Percentiles rank a stretch among this genome's conserved stretches.
These are phyloP conservation scores for Choiromyces venosus DNA, from an alignment of 495 filamentous ascomycete genomes.

Conservation along the genomic window DNA sequence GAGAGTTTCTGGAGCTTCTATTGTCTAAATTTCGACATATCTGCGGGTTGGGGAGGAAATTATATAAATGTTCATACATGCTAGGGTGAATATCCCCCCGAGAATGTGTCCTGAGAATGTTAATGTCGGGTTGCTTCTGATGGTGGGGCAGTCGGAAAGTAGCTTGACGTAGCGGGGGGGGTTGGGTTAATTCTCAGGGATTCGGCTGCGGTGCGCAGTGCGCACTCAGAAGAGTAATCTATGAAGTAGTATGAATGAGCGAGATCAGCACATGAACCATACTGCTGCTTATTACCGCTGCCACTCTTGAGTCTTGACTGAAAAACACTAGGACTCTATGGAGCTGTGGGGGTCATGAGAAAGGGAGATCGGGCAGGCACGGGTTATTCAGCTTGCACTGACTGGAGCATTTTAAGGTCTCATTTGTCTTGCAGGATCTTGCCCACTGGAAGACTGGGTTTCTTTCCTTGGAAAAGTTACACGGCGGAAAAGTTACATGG, in stretches of 20 bases:
- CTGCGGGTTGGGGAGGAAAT: not conserved
- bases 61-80: not conserved
- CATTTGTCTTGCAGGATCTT: not conserved
- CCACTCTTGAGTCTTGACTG: not conserved
- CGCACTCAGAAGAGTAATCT: not conserved
- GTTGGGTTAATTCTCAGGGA: not conserved
- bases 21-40: not conserved
- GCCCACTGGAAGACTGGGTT: not conserved
- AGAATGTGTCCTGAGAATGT: not conserved
- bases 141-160: not conserved
- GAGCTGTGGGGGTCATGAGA: not conserved
- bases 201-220: not conserved
- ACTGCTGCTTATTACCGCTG: not conserved
- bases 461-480: not conserved
- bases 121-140: not conserved
- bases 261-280: not conserved
- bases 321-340: not conserved
- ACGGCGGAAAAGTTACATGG: conserved; percentile 2
- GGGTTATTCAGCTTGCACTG: not conserved
- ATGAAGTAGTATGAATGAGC: not conserved
- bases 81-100: not conserved
- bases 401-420: not conserved
- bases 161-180: not conserved
- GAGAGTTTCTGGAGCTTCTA: not conserved
- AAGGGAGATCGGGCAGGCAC: not conserved